A percentile compares a stretch with the other conserved stretches of the same genome.
Evolutionary conservation across 768 basidiomycete species (phyloP).

Genomic region (Macrocybe gigantea): DNA sequence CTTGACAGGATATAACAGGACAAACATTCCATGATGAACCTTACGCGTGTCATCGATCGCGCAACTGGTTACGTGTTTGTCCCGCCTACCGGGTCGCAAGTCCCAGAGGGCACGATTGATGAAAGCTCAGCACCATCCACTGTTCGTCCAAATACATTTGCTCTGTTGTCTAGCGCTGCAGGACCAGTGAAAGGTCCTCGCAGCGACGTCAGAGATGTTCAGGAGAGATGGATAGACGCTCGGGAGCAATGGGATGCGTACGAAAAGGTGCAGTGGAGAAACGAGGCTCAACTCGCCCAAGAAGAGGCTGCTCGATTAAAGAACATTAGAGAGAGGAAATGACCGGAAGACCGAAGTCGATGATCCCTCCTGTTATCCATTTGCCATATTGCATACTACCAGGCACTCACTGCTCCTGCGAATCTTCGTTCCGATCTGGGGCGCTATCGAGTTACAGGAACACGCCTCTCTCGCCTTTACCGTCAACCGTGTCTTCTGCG

Average conservation of each 20-base stretch:
- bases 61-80: constrained; percentile 91
- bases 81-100: constrained; percentile 34
- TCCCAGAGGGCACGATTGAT: constrained; percentile 30
- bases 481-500: too few relatives aligned
- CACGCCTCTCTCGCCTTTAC: too few relatives aligned
- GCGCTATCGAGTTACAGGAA: too few relatives aligned
- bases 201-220: constrained; percentile 67
- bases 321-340: constrained; percentile 25
- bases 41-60: constrained; percentile 80
- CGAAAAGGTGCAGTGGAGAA: constrained; percentile 73
- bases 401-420: background rate
- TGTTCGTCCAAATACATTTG: constrained; percentile 56
- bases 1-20: constrained; percentile 44
- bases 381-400: constrained; percentile 7
- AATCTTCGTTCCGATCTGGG: too few relatives aligned
- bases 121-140: constrained; percentile 29
- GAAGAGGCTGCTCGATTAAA: constrained; percentile 31
- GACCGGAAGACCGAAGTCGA: constrained; percentile 5
- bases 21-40: constrained; percentile 89
- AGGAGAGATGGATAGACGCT: constrained; percentile 92
- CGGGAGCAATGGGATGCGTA: constrained; percentile 77
- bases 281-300: constrained; percentile 57
- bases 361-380: too few relatives aligned
- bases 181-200: constrained; percentile 44
- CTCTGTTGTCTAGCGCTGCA: constrained; percentile 62